Conservation (phyloP, 129 eudicot species). For the Centaurea solstitialis region DNA sequence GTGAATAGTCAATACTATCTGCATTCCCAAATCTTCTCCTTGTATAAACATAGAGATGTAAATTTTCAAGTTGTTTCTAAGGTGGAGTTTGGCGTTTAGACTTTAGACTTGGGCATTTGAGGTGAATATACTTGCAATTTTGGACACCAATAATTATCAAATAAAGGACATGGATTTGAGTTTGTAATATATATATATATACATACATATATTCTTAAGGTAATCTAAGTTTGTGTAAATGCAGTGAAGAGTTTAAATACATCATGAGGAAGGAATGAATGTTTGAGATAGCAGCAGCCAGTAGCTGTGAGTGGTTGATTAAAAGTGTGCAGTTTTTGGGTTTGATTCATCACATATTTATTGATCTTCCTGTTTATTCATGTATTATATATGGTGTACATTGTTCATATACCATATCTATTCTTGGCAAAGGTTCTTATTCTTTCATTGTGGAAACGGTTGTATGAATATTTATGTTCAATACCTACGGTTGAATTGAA, state of each 20-base stretch:
- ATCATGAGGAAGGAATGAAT: neutral
- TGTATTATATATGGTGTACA: constrained; percentile 17
- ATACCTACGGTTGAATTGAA: neutral
- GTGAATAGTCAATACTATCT: too few relatives aligned
- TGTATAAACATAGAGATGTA: too few relatives aligned
- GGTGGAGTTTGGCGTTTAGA: too few relatives aligned
- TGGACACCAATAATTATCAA: neutral
- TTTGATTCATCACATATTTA: constrained; percentile 23
- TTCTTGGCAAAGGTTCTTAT: neutral
- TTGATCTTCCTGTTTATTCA: neutral
- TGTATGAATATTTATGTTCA: constrained; percentile 9
- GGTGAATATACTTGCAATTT: neutral
- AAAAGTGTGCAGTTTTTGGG: constrained; percentile 32
- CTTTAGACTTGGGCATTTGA: too few relatives aligned
- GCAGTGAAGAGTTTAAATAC: constrained; percentile 25
- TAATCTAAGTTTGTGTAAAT: constrained; percentile 2
- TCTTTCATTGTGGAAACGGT: constrained; percentile 6
- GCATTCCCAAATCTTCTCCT: too few relatives aligned
- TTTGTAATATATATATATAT: neutral
- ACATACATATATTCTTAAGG: neutral
- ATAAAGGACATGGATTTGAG: neutral
- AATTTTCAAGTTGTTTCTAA: too few relatives aligned
- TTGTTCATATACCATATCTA: neutral
- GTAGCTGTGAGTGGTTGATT: constrained; percentile 8
- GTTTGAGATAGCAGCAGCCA: constrained; percentile 6